Evolutionary conservation across 1,139 yeast species (phyloP).

Genomic region (Eremothecium cymbalariae): DNA sequence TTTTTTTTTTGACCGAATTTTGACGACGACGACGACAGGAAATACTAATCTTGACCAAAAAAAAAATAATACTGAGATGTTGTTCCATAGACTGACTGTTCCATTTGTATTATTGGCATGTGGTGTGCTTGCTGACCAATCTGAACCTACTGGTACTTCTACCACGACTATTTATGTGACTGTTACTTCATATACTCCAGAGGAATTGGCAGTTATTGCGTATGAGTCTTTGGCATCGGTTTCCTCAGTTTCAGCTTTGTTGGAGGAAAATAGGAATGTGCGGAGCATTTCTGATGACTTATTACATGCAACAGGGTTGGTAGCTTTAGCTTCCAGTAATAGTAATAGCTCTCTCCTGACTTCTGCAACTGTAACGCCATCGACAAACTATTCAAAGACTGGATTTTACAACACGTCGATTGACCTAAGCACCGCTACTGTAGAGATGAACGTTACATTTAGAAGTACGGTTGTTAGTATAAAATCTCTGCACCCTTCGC

Average conservation of each 20-base stretch:
- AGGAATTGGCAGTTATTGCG: conserved; percentile 10
- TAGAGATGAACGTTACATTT: too few species aligned
- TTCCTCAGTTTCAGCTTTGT: conserved; percentile 12
- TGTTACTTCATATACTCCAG: conserved; percentile 9
- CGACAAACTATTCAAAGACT: too few species aligned
- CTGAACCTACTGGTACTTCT: conserved; percentile 9
- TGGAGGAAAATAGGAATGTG: background rate
- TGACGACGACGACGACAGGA: background rate
- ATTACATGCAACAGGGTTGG: conserved; percentile 38
- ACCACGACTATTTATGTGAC: conserved; percentile 10
- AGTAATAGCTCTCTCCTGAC: conserved; percentile 15
- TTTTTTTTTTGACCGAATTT: background rate
- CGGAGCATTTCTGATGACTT: conserved; percentile 17
- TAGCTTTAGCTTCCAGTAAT: conserved; percentile 41
- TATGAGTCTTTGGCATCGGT: conserved; percentile 13
- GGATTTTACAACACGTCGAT: too few species aligned
- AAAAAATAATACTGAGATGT: conserved; percentile 8
- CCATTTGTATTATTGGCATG: conserved; percentile 7
- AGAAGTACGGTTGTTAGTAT: too few species aligned
- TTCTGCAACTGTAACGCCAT: conserved; percentile 19
- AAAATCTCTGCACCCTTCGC: background rate
- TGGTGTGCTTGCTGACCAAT: conserved; percentile 5
- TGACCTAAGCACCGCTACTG: too few species aligned
- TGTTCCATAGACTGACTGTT: conserved; percentile 6
- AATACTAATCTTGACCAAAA: background rate